A percentile compares a stretch with the other conserved stretches of the same genome.
Evolutionary conservation across 2,329 filamentous ascomycete genomes (phyloP).

Genomic region (Stenocarpella maydis): DNA sequence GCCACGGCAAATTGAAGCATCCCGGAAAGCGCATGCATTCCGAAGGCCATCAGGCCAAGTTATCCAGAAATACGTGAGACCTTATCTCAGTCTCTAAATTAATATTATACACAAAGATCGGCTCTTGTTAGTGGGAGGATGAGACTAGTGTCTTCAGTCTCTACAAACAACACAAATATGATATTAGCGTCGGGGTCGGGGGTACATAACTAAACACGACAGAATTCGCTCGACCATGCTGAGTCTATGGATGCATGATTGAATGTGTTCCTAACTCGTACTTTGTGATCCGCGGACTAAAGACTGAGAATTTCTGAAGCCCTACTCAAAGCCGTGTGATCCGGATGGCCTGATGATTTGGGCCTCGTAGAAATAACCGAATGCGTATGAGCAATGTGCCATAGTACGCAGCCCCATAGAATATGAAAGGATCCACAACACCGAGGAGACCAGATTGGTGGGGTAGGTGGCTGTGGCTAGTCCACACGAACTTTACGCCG

Average conservation of each 20-base stretch:
- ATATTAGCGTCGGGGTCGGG: background rate
- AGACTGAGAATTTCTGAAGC: background rate
- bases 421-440: background rate
- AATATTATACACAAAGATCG: no score
- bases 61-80: no score
- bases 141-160: no score
- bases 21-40: no score
- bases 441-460: slow-evolving; percentile 4
- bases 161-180: no score
- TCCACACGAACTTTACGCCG: background rate
- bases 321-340: background rate
- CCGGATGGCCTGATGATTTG: background rate
- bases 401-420: background rate
- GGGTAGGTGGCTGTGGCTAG: background rate
- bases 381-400: slow-evolving; percentile 1
- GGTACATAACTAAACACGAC: background rate
- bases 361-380: background rate
- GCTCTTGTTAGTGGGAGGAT: no score
- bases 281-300: background rate
- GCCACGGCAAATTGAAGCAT: no score
- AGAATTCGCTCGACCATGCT: background rate
- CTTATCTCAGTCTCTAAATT: no score
- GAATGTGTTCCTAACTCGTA: background rate
- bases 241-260: background rate
- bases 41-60: no score